Base-by-base conservation (phyloP, 257 asterid species). In the Prunella vulgaris region DNA sequence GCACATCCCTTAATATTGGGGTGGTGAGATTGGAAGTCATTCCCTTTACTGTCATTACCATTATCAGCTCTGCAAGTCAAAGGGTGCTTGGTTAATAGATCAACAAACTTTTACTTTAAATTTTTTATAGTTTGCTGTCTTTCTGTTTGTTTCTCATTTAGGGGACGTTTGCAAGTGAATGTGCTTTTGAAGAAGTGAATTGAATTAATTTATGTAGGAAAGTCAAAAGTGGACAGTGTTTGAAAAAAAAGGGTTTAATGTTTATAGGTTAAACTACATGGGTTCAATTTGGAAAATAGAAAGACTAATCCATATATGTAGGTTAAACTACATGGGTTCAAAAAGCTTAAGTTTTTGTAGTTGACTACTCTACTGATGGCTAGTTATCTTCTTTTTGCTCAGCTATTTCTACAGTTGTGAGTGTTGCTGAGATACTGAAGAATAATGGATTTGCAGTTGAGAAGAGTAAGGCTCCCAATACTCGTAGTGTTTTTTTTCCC, bases 321-420 rank as follows among this genome's bases (percentile, higher is more conserved):
- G 9, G 9, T 37, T 37, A 37, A 37, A 1, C 10, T 37, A 2
- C 14, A 0, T 9, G 14, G n/a, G n/a, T 37, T 37, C 37, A 32
- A 32, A 32, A 5, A 4, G 17, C 51, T 44, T 0, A 12, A 44
- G 51, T 44, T 10, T 44, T 10, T 44, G 17, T 44, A 44, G 51
- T 44, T 12, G 4, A 32, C 37, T 6, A 14, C 52, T 44, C 14
- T 27, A 5, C 9, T 68, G 46, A 69, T 63, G 25, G 18, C 38
- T 13, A 54, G 27, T 61, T 21, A n/a, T 24, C 33, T 76, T 51
- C 38, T 42, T 10, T 57, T 2, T 67, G 12, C 76, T 73, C 81
- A 86, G 90, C 93, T 67, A 87, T 87, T 67, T 79, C 93, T 25
- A 87, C 93, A 0, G 90, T 84, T 42, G 93, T 87, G 32, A 87